A percentile compares a stretch with the other conserved stretches of the same genome.
phyloP scores from a whole-genome alignment of 768 basidiomycete species.

The Termitomyces titanicus region DNA sequence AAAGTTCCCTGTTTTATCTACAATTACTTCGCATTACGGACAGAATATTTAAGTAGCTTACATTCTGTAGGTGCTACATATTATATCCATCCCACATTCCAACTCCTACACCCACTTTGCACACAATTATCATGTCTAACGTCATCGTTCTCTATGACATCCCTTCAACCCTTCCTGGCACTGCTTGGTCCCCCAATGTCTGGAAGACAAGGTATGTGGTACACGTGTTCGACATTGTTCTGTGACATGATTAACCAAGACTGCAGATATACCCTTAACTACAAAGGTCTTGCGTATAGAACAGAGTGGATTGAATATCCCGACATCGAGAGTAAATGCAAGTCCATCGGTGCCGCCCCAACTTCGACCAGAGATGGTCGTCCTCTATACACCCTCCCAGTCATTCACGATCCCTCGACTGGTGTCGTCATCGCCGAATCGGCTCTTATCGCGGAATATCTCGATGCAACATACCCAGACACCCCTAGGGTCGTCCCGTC shows the following conservation, averaged over 20 bases:
- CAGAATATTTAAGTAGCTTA: no score
- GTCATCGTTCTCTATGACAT: conserved; percentile 42
- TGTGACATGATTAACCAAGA: neutral
- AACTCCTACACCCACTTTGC: no score
- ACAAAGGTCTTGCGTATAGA: conserved; percentile 30
- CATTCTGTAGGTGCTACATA: no score
- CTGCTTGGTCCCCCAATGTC: conserved; percentile 41
- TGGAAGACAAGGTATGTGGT: conserved; percentile 37
- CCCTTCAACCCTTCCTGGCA: conserved; percentile 24
- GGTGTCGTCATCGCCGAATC: conserved; percentile 30
- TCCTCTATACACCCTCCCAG: conserved; percentile 33
- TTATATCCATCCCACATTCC: no score
- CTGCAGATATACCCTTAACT: conserved; percentile 19
- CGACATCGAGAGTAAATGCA: conserved; percentile 31
- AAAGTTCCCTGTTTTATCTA: no score
- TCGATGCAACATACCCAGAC: conserved; percentile 35
- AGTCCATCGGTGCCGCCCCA: conserved; percentile 28
- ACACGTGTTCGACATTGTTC: neutral
- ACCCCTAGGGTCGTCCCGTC: conserved; percentile 27
- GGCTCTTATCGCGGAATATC: conserved; percentile 35
- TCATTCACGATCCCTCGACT: conserved; percentile 34
- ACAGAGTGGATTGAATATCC: conserved; percentile 38
- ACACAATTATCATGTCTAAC: no score
- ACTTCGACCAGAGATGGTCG: conserved; percentile 24
- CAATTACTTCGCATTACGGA: no score